phyloP scores from a whole-genome alignment of 1,284 basidiomycete genomes.

The Xerocomus minutiporus region DNA sequence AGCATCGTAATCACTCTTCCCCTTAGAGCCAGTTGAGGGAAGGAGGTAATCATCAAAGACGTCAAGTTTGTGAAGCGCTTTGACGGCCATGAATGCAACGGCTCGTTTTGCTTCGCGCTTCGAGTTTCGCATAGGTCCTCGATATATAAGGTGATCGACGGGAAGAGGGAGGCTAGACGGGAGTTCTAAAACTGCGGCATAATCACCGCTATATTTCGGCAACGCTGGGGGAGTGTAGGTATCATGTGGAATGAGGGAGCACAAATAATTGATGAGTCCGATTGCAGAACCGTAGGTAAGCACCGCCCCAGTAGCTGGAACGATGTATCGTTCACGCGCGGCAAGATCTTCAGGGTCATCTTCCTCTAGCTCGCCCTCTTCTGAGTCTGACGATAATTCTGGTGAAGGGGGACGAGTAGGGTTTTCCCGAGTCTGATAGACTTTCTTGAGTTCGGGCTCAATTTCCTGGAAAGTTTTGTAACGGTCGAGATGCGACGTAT shows the following conservation, averaged over 20 bases:
- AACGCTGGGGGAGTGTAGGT: constrained; percentile 54
- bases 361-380: constrained; percentile 35
- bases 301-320: constrained; percentile 66
- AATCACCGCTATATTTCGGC: constrained; percentile 62
- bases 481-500: constrained; percentile 47
- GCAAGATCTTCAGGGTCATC: constrained; percentile 53
- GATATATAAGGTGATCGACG: constrained; percentile 46
- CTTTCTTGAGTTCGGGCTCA: constrained; percentile 58
- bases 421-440: constrained; percentile 53
- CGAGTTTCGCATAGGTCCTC: constrained; percentile 53
- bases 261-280: constrained; percentile 64
- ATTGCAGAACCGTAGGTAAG: constrained; percentile 74
- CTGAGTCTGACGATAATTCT: constrained; percentile 28
- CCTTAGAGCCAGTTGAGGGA: constrained; percentile 46
- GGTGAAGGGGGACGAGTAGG: constrained; percentile 30
- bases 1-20: constrained; percentile 47
- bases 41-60: constrained; percentile 78
- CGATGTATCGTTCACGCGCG: constrained; percentile 65
- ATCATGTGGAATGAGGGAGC: constrained; percentile 71
- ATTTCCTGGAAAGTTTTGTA: constrained; percentile 55
- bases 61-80: constrained; percentile 58
- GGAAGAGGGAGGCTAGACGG: constrained; percentile 65
- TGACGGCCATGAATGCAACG: constrained; percentile 72
- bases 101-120: constrained; percentile 79
- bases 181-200: constrained; percentile 53